Evolutionary conservation across 352 stramenopile genomes (phyloP), one percentile per base, ranked within the genome.

Genomic region (Phytopythium litorale): DNA sequence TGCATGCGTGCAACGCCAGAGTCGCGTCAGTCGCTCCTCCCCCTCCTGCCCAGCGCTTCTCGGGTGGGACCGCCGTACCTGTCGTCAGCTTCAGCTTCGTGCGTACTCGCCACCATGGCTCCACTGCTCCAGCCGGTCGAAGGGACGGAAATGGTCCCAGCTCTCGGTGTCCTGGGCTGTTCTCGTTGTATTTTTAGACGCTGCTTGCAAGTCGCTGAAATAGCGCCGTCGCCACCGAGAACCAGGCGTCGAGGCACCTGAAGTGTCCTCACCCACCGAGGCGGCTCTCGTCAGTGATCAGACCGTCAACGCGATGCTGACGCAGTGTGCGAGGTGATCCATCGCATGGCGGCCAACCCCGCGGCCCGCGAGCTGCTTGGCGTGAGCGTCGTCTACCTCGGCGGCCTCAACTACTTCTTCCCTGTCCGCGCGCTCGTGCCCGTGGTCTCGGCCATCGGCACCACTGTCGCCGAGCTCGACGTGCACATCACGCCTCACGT

Each of bases 371-470:
- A 81, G 46, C 50, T 75, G n/a, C 63, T 89, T 8, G 79, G 79
- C 16, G 75, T 78, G 32, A 79, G 77, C n/a, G 46, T 84, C 15
- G 66, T 87, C 50, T 82, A 87, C 50, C 65, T 89, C 18, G 79
- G 79, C 35, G 69, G 69, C 3, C 75, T 89, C 60, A 86, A 79
- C 71, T 87, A 89, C 68, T 87, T 89, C 58, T 82, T 87, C 56
- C 42, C 58, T 7, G 66, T 85, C 25, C 54, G 79, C 48, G 73
- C 82, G 57, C 58, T n/a, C 18, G 72, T 69, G 21, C 77, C 77
- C 5, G 65, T 89, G 6, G 79, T 89, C 33, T 87, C 79, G 35
- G 75, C 71, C 33, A 76, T 87, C 35, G 79, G 79, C 51, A 74
- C 65, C 4, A 60, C 74, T 11, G 60, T 76, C 35, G 75, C 73